Percentiles rank a stretch among this genome's conserved stretches.
Conservation (phyloP, 345 rosid genomes). For the Citropsis articulata region DNA sequence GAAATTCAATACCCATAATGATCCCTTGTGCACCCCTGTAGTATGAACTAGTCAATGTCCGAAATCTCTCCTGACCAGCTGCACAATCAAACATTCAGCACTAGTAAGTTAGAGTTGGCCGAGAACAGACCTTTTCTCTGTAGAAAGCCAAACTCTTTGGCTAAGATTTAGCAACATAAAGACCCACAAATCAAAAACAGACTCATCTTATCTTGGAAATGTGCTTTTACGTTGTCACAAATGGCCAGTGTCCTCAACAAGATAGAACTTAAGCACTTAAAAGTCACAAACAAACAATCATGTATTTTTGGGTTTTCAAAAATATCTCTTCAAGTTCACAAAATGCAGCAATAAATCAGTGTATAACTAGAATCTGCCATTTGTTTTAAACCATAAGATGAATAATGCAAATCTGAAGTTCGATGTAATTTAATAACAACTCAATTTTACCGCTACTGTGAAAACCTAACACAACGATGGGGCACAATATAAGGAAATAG, state of each 20-base stretch:
- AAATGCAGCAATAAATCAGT: background rate
- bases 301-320: background rate
- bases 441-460: background rate
- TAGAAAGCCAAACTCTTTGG: background rate
- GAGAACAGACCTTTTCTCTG: background rate
- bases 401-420: background rate
- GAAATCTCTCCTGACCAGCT: constrained; percentile 59
- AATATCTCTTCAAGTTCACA: background rate
- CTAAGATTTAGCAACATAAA: background rate
- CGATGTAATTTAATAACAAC: background rate
- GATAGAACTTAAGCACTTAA: background rate
- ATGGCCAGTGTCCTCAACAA: background rate
- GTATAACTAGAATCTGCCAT: background rate
- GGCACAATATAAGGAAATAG: background rate
- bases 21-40: constrained; percentile 53
- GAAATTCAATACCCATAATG: constrained; percentile 32
- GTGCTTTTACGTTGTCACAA: background rate
- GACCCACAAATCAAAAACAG: background rate
- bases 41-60: constrained; percentile 54
- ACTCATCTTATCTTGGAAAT: background rate
- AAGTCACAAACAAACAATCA: background rate
- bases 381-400: background rate
- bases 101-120: background rate
- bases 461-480: too few species aligned
- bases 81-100: constrained; percentile 17